These are phyloP conservation scores for Serpula lacrymans DNA, from an alignment of 768 basidiomycete species.

Conservation along the genomic window DNA sequence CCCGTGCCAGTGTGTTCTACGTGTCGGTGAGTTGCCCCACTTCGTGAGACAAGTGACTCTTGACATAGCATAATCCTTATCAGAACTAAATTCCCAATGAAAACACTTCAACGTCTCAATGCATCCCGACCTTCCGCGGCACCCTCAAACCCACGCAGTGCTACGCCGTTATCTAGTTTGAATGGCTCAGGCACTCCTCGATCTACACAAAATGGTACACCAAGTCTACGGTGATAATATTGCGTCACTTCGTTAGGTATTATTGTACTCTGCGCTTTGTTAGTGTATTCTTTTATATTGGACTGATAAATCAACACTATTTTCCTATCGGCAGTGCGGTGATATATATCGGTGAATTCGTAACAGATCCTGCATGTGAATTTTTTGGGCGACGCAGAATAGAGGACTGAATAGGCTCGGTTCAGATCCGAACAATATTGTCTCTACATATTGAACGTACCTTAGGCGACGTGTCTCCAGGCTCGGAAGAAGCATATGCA, in stretches of 20 bases:
- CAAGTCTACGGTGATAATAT: conserved; percentile 9
- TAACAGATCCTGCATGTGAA: conserved; percentile 3
- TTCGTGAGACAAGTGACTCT: background rate
- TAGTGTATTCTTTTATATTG: background rate
- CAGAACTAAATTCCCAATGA: conserved; percentile 94
- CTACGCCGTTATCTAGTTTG: conserved; percentile 30
- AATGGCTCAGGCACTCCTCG: conserved; percentile 23
- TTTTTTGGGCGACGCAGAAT: conserved; percentile 28
- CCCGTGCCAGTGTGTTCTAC: conserved; percentile 93
- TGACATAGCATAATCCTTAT: conserved; percentile 6
- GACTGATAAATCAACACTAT: no score
- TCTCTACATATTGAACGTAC: conserved; percentile 31
- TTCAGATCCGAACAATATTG: no score
- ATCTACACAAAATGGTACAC: conserved; percentile 15
- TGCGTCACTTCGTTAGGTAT: conserved; percentile 8
- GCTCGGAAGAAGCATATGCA: conserved; percentile 57
- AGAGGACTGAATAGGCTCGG: no score
- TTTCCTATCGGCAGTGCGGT: conserved; percentile 51
- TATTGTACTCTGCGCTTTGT: conserved; percentile 3
- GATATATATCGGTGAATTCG: conserved; percentile 49
- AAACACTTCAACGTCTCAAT: conserved; percentile 81
- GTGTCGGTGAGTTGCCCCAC: conserved; percentile 63
- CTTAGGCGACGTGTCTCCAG: conserved; percentile 50
- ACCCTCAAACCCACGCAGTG: conserved; percentile 25
- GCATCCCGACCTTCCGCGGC: conserved; percentile 47